These are phyloP conservation scores for Trypanosomatidae sp. DNA, from an alignment of 208 protist genomes.

Conservation along the genomic window DNA sequence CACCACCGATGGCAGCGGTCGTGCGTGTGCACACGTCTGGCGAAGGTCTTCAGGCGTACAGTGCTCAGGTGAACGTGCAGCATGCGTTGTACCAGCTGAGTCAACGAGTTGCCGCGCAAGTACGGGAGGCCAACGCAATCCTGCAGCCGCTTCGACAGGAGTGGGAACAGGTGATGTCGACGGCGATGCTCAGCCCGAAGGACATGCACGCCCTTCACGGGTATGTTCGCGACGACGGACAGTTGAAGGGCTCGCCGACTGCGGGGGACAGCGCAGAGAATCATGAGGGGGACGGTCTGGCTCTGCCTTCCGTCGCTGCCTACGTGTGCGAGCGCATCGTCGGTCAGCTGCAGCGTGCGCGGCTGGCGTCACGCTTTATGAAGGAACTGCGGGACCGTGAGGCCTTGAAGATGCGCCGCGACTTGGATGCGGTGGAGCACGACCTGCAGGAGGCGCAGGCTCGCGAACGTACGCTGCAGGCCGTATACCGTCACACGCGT, in stretches of 20 bases:
- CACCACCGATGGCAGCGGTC: neutral
- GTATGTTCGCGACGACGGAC: slow-evolving; percentile 24
- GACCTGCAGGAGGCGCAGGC: slow-evolving; percentile 33
- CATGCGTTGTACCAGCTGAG: slow-evolving; percentile 26
- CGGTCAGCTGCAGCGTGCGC: slow-evolving; percentile 13
- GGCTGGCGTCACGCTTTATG: slow-evolving; percentile 19
- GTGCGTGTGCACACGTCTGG: slow-evolving; percentile 10
- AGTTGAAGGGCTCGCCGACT: slow-evolving; percentile 5
- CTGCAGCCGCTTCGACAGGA: slow-evolving; percentile 26
- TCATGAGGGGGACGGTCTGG: neutral
- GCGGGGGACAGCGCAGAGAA: neutral
- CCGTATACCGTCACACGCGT: slow-evolving; percentile 36
- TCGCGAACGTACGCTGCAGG: slow-evolving; percentile 52
- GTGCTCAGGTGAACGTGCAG: slow-evolving; percentile 23
- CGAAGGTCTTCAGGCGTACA: slow-evolving; percentile 13
- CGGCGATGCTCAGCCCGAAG: slow-evolving; percentile 22
- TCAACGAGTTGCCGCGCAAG: slow-evolving; percentile 18
- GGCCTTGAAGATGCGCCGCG: slow-evolving; percentile 37
- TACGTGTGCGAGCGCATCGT: slow-evolving; percentile 30
- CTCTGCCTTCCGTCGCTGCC: slow-evolving; percentile 12
- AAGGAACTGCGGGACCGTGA: slow-evolving; percentile 29
- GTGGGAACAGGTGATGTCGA: slow-evolving; percentile 22
- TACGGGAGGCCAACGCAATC: slow-evolving; percentile 22
- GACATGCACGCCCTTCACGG: slow-evolving; percentile 22
- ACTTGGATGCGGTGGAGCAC: slow-evolving; percentile 32